Conservation (phyloP, 805 yeast genomes). For the Suhomyces emberorum region DNA sequence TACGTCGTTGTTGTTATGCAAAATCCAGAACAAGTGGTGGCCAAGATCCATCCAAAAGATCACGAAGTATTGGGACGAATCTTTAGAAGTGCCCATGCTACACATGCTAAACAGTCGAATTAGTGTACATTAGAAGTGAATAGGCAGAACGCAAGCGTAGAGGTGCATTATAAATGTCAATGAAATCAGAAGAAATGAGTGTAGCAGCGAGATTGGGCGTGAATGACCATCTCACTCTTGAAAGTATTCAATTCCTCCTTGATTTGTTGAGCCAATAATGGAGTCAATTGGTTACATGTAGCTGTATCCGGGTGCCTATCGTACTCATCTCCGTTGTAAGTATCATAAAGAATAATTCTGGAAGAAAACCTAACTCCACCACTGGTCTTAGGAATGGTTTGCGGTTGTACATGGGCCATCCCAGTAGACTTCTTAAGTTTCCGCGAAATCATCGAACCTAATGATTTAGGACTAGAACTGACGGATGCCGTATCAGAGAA, state of each 20-base stretch:
- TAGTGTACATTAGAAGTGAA: constrained; percentile 1
- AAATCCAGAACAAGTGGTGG: constrained; percentile 42
- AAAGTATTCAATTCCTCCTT: constrained; percentile 79
- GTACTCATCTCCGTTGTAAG: constrained; percentile 78
- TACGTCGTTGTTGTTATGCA: constrained; percentile 48
- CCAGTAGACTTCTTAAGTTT: constrained; percentile 23
- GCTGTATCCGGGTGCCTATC: constrained; percentile 92
- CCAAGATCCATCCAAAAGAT: constrained; percentile 37
- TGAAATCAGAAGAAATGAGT: constrained; percentile 70
- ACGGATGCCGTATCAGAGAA: constrained; percentile 21
- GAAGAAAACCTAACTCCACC: constrained; percentile 66
- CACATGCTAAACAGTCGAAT: constrained; percentile 14
- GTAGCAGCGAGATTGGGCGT: constrained; percentile 70
- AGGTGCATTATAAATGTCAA: not conserved
- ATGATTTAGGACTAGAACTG: constrained; percentile 31
- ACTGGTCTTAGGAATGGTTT: not conserved
- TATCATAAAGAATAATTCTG: constrained; percentile 78
- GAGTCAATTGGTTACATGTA: constrained; percentile 88
- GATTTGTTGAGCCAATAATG: constrained; percentile 79
- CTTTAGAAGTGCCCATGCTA: constrained; percentile 44
- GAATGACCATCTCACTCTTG: constrained; percentile 80
- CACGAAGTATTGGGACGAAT: constrained; percentile 39
- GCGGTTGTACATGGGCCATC: not conserved
- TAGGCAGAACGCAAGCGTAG: not conserved
- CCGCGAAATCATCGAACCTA: constrained; percentile 28